Base-by-base conservation (phyloP, 2,329 filamentous ascomycete species). In the Diaporthe sp. region DNA sequence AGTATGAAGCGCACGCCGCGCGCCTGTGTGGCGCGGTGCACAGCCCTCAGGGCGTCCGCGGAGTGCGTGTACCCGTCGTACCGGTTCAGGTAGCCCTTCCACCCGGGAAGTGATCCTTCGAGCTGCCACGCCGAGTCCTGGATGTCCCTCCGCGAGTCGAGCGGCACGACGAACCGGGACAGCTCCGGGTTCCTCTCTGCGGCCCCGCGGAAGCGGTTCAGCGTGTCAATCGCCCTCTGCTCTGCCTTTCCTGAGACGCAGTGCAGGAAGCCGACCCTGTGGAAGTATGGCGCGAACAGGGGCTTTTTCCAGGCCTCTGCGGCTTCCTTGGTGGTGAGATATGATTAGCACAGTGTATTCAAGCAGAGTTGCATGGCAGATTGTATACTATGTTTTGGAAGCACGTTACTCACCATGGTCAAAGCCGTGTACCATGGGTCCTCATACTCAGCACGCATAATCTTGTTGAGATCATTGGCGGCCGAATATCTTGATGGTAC, bases 381-480 rank as follows among this genome's bases (percentile, higher is more conserved):
- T 45, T 68, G 76, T 79, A 13, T 22, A n/a, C 35, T 17, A 55
- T 22, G 84, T 74, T 80, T 88, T 88, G 71, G 90, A 28, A 30
- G 15, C 15, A 54, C 28, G 7, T 19, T 4, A 68, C 45, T 54
- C 28, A 68, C 64, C 13, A 68, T 54, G n/a, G 64, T 86, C 57
- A 91, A 78, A 2, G 89, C 83, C 0, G 88, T 88, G 74, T 92
- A 91, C 72, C 89, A 90, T 0, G 84, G 82, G 74, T 91, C 88
- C 75, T 89, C 88, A 74, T 91, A 91, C 76, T 91, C 89, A 6
- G 87, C 88, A 2, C 89, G 85, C 47, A 92, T 83, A 72, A 92
- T 91, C 80, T 92, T 92, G 79, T 92, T 92, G 35, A 92, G 79
- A 76, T 92, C 89, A 74, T 90, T 89, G 28, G 86, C 89, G 0